Conservation (phyloP, 73 alveolate species). For the Paramecium tetraurelia region DNA sequence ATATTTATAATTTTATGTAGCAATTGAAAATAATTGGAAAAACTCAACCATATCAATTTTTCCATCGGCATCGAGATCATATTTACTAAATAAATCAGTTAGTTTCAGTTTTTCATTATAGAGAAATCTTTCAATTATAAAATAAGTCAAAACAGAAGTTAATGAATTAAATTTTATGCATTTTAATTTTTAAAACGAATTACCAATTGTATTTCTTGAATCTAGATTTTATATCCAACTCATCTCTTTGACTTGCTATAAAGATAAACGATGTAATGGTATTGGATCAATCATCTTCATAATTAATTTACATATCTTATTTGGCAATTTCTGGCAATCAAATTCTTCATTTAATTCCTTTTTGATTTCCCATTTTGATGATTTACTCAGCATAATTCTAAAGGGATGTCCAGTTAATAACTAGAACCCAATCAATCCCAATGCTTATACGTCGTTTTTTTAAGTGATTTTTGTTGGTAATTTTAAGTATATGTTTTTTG, state of each 20-base stretch:
- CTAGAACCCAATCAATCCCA: background rate
- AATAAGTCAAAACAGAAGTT: background rate
- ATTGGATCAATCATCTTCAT: background rate
- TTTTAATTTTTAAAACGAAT: background rate
- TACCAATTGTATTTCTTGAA: background rate
- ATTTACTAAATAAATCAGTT: background rate
- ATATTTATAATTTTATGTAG: background rate
- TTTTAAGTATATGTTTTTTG: background rate
- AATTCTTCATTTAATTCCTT: background rate
- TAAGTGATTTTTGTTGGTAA: background rate
- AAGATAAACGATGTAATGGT: background rate
- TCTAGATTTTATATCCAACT: background rate
- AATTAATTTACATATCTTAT: background rate
- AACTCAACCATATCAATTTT: background rate
- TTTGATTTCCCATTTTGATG: background rate
- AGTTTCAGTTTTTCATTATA: background rate
- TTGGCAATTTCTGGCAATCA: background rate
- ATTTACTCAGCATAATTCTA: background rate
- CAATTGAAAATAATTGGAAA: background rate
- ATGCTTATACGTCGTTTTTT: background rate
- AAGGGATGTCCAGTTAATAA: background rate
- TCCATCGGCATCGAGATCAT: background rate
- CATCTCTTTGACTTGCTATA: background rate
- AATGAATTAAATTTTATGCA: background rate
- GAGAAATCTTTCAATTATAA: background rate